Base-by-base conservation (phyloP, 768 basidiomycete species). In the Saitozyma podzolica region DNA sequence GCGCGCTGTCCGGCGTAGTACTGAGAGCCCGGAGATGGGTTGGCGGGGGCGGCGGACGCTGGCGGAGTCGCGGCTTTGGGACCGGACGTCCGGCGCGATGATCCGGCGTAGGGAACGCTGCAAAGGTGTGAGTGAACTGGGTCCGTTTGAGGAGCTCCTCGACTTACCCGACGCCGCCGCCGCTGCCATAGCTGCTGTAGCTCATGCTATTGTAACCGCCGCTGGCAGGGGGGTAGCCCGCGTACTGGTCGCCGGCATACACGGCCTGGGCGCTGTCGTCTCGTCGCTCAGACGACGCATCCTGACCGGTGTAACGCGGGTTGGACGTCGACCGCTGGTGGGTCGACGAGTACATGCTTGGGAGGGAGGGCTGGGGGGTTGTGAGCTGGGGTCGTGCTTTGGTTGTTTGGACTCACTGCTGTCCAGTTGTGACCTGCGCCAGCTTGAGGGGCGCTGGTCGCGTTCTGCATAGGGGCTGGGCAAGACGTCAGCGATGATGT, bases 311-410 rank as follows among this genome's bases (percentile, higher is more conserved):
- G 59, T 64, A 65, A 29, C 63, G 51, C 20, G 67, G 67, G 29
- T 65, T 68, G 48, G 67, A 64, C n/a, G 54, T 50, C 10, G 11
- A 47, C 2, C 67, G 67, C 47, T 64, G 67, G 47, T 66, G 65
- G 11, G 50, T 20, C 16, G 59, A 20, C 29, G 29, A 29, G 29
- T 29, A 29, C 29, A 29, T 29, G 29, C 29, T 29, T 29, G 29
- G 29, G 29, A 29, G 29, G 47, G 50, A 63, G 19, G 63, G 19
- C 49, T 50, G 54, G 17, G 56, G 43, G 10, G 56, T 19, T 2
- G 11, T 29, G 11, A 58, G 62, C 53, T 47, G 40, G n/a, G 41
- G 50, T 10, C 39, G 20, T 17, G 16, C 13, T 41, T 29, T 50
- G 45, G 47, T 49, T 17, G 40, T 19, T 13, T 54, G 43, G 20